phyloP scores from a whole-genome alignment of 805 yeast species.

The Ogataea henricii region DNA sequence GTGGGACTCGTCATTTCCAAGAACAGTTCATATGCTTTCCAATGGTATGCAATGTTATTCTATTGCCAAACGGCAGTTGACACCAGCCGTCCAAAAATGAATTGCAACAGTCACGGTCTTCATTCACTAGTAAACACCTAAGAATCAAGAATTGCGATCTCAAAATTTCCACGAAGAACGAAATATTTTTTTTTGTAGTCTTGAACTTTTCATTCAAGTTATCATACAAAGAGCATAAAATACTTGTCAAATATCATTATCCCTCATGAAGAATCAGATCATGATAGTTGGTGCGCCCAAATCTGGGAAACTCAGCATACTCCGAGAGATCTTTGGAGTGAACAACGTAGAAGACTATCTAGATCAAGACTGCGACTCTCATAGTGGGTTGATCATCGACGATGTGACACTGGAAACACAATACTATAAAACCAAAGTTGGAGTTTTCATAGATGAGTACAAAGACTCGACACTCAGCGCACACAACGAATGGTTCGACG shows the following conservation, averaged over 20 bases:
- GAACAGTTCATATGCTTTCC: background rate
- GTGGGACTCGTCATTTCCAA: background rate
- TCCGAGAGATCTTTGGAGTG: constrained; percentile 27
- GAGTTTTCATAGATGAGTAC: constrained; percentile 34
- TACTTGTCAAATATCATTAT: background rate
- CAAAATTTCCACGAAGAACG: background rate
- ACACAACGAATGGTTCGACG: constrained; percentile 43
- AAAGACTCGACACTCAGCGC: constrained; percentile 15
- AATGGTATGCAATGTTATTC: background rate
- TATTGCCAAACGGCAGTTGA: background rate
- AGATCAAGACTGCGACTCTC: constrained; percentile 13
- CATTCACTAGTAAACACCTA: background rate
- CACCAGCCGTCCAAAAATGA: background rate
- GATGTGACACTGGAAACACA: constrained; percentile 25
- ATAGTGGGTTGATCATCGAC: constrained; percentile 30
- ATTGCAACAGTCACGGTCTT: background rate
- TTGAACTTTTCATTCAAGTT: background rate
- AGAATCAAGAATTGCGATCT: background rate
- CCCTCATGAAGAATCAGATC: constrained; percentile 38
- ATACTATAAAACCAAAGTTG: constrained; percentile 32
- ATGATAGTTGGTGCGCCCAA: constrained; percentile 47
- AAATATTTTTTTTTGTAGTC: background rate
- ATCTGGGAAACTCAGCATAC: constrained; percentile 40
- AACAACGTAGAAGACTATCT: constrained; percentile 26
- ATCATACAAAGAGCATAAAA: background rate